Percentiles rank a stretch among this genome's conserved stretches.
phyloP scores from a whole-genome alignment of 2,329 filamentous ascomycete species.

The Didymella keratinophila region DNA sequence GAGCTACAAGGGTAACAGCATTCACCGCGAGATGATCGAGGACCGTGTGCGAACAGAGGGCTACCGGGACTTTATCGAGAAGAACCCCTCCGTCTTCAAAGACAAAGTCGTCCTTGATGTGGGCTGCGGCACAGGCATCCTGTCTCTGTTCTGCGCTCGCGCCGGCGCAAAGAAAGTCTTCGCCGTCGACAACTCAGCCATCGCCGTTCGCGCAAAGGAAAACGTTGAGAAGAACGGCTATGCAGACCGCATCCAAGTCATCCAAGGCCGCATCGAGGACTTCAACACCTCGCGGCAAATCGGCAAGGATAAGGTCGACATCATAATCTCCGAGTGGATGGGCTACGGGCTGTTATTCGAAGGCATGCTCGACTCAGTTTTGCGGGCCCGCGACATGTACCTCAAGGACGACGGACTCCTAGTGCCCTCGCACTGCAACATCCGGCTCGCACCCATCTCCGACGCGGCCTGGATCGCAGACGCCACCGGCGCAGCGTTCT shows the following conservation, averaged over 20 bases:
- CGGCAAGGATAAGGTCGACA: constrained; percentile 72
- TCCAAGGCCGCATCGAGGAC: constrained; percentile 89
- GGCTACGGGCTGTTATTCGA: constrained; percentile 93
- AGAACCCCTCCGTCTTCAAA: constrained; percentile 85
- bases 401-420: constrained; percentile 81
- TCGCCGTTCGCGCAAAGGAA: constrained; percentile 84
- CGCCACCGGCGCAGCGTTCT: constrained; percentile 73
- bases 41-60: constrained; percentile 87
- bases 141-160: constrained; percentile 93
- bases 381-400: constrained; percentile 88
- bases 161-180: constrained; percentile 87
- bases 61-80: constrained; percentile 94
- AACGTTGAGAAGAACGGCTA: constrained; percentile 85
- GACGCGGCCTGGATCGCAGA: constrained; percentile 81
- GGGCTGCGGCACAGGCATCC: constrained; percentile 81
- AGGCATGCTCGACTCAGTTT: constrained; percentile 92
- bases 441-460: constrained; percentile 81
- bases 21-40: constrained; percentile 96
- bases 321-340: constrained; percentile 99
- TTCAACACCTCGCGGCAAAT: constrained; percentile 68
- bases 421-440: constrained; percentile 83
- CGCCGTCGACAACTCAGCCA: constrained; percentile 90
- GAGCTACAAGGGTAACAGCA: constrained; percentile 72
- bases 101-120: constrained; percentile 90
- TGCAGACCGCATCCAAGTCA: constrained; percentile 75